These are phyloP conservation scores for Scheffersomyces lignicola DNA, from an alignment of 1,139 yeast genomes.

Conservation along the genomic window DNA sequence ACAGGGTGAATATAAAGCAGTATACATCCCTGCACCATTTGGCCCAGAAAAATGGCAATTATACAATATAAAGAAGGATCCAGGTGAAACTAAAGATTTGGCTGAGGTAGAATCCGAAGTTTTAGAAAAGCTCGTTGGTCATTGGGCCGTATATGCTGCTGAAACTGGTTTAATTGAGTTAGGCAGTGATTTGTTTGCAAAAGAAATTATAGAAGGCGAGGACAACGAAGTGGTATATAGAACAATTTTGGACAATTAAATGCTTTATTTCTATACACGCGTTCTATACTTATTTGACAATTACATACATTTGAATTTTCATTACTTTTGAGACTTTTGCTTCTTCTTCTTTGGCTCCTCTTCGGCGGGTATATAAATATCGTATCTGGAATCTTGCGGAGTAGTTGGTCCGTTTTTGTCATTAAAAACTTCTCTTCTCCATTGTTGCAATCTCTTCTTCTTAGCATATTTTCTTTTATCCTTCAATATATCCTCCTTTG, in stretches of 20 bases:
- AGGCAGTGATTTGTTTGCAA: slow-evolving; percentile 14
- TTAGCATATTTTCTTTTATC: slow-evolving; percentile 86
- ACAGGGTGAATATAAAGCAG: slow-evolving; percentile 50
- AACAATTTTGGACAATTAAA: slow-evolving; percentile 9
- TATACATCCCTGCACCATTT: slow-evolving; percentile 48
- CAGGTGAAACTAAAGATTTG: slow-evolving; percentile 49
- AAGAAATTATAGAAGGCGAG: slow-evolving; percentile 12
- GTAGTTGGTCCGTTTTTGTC: slow-evolving; percentile 57
- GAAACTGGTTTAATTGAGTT: slow-evolving; percentile 53
- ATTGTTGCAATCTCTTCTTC: slow-evolving; percentile 77
- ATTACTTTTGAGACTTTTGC: slow-evolving; percentile 3
- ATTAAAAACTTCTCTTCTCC: slow-evolving; percentile 84
- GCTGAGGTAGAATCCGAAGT: slow-evolving; percentile 29
- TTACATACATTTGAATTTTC: neutral
- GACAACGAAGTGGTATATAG: slow-evolving; percentile 11
- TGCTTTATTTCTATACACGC: slow-evolving; percentile 3
- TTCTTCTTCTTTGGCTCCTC: slow-evolving; percentile 8
- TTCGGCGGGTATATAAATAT: slow-evolving; percentile 40
- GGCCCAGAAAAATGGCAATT: slow-evolving; percentile 55
- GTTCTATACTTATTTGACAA: neutral
- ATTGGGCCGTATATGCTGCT: slow-evolving; percentile 55
- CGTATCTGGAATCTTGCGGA: slow-evolving; percentile 34
- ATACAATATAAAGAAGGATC: slow-evolving; percentile 42
- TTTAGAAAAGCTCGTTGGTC: slow-evolving; percentile 39
- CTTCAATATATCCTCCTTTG: slow-evolving; percentile 66